Percentiles rank a stretch among this genome's conserved stretches.
These are phyloP conservation scores for Canavalia ensiformis DNA, from an alignment of 306 rosid species.

Conservation along the genomic window DNA sequence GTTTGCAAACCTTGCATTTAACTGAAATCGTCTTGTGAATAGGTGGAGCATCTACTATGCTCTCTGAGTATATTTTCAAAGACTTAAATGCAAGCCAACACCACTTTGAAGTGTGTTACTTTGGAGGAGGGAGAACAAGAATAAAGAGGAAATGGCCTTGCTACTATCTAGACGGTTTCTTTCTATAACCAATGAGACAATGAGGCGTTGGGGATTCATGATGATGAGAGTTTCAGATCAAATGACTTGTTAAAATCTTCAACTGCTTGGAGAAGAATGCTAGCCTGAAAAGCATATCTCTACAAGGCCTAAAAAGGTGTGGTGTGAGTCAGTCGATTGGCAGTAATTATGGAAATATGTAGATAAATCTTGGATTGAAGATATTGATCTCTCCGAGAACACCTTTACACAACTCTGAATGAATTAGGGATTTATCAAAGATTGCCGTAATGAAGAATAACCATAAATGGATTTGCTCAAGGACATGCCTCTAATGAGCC, in stretches of 20 bases:
- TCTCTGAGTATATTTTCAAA: constrained; percentile 93
- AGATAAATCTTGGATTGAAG: too few species aligned
- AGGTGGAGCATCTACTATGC: constrained; percentile 76
- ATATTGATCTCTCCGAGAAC: constrained; percentile 83
- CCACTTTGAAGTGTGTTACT: not conserved
- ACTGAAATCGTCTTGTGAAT: too few species aligned
- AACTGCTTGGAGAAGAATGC: constrained; percentile 89
- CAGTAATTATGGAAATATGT: constrained; percentile 49
- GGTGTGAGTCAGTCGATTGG: constrained; percentile 75
- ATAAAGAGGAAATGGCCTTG: too few species aligned
- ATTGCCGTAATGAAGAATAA: too few species aligned
- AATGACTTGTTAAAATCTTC: constrained; percentile 77
- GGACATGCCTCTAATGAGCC: too few species aligned
- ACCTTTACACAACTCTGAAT: constrained; percentile 76
- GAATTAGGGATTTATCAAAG: constrained; percentile 70
- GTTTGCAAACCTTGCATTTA: constrained; percentile 67
- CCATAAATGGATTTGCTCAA: constrained; percentile 52
- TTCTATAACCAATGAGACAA: constrained; percentile 51
- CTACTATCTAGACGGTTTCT: too few species aligned
- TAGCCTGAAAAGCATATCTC: constrained; percentile 68
- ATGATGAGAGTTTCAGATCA: constrained; percentile 79
- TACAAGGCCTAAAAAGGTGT: constrained; percentile 84
- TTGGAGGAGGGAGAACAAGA: too few species aligned
- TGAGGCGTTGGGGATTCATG: constrained; percentile 72
- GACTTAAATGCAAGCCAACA: constrained; percentile 90